Base-by-base conservation (phyloP, 1,284 basidiomycete species). In the Trametes sp. region DNA sequence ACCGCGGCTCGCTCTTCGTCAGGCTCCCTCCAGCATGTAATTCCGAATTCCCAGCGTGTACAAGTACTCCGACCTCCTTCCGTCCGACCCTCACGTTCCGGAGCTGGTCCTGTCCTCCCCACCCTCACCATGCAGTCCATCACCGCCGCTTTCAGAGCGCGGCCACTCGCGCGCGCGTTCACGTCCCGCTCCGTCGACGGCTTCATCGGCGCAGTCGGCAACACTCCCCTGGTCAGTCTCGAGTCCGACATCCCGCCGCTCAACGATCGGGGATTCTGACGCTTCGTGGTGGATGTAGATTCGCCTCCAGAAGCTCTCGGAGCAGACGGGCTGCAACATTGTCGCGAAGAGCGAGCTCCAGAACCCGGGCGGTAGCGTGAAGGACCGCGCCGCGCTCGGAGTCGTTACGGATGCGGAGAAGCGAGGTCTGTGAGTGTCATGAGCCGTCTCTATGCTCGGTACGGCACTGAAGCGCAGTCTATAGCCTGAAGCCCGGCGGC, bases 361-460 rank as follows among this genome's bases (percentile, higher is more conserved):
- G 82, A 98, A 98, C 72, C 98, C 98, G 0, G 98, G 98, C n/a
- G 98, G 98, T 48, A 96, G 94, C 69, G 95, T 99, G 72, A 99
- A 99, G 80, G 97, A 99, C 76, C 90, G 97, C 62, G 97, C 97
- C 42, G 97, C 97, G 0, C 85, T 98, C 23, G 96, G 93, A 63
- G 85, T 99, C 58, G 82, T 99, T 58, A 83, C 83, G 65, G 92
- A 98, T 75, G 98, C 98, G 4, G 97, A 99, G 80, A 84, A 90
- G 73, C 85, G 86, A 71, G 96, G 93, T 70, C 74, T 81, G 94
- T 92, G 70, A 73, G 86, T 82, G 41, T 48, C 36, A 59, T 33
- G 55, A 31, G 31, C 46, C 36, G 24, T 38, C 46, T 53, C 11
- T 44, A 3, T 11, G n/a, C 11, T 14, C 42, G 31, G 4, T 10